These are phyloP conservation scores for Acanthamoeba lenticulata DNA, from an alignment of 208 protist genomes.

Conservation along the genomic window DNA sequence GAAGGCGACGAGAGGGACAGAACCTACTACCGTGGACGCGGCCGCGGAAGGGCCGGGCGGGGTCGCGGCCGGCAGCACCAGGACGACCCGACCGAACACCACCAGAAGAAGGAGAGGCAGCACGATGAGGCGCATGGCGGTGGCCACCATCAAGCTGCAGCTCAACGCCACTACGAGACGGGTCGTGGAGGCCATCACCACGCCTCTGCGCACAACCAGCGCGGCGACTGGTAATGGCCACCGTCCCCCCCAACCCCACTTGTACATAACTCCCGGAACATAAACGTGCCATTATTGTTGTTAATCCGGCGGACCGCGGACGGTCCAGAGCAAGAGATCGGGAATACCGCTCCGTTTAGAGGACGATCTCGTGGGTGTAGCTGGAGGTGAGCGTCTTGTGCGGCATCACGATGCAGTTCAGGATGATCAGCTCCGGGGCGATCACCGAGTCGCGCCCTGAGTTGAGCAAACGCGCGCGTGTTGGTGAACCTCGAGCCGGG, in stretches of 20 bases:
- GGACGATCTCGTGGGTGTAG: conserved; percentile 62
- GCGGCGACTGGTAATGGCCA: not conserved
- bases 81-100: not conserved
- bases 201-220: not conserved
- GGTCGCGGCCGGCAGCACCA: not conserved
- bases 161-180: not conserved
- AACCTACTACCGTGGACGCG: not conserved
- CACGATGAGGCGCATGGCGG: not conserved
- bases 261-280: no score
- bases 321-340: conserved; percentile 22
- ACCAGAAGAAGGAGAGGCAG: not conserved
- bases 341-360: not conserved
- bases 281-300: not conserved
- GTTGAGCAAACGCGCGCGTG: not conserved
- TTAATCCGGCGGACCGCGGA: conserved; percentile 76
- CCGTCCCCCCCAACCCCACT: no score
- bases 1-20: not conserved
- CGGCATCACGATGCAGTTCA: conserved; percentile 70
- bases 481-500: not conserved
- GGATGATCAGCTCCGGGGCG: conserved; percentile 65
- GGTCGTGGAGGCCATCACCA: not conserved
- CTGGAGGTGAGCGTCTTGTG: conserved; percentile 66
- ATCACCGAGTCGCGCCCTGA: conserved; percentile 55
- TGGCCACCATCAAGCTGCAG: not conserved
- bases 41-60: not conserved